Base-by-base conservation (phyloP, 2,329 filamentous ascomycete species). In the Biscogniauxia sp. region DNA sequence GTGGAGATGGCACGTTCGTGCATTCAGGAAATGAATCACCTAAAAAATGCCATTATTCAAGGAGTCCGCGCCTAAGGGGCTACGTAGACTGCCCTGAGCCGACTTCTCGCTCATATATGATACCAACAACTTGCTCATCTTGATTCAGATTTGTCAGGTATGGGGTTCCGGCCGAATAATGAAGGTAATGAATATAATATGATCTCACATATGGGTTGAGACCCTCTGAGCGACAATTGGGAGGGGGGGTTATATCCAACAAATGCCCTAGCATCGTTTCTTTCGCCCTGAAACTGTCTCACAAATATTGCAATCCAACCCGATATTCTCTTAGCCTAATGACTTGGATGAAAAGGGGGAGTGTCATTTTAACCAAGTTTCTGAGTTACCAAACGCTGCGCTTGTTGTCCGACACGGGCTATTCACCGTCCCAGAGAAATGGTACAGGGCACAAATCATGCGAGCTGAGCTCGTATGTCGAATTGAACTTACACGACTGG, bases 1-100 rank as follows among this genome's bases (percentile, higher is more conserved):
- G 93, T 97, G 93, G 93, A 82, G 84, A 70, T 80, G 86, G 63
- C 81, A 88, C 68, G 78, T 86, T 56, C 79, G 80, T 63, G 86
- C 86, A 32, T 88, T 85, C 70, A 79, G 83, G 62, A 82, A 82
- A 70, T 86, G 67, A 79, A 20, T 9, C 13, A 32, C 5, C 19
- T 37, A 11, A 45, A 45, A 41, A 17, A 37, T 20, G 23, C 7
- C 50, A 51, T 45, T 5, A 17, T 45, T 45, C 37, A n/a, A 45
- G 13, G 13, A n/a, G 13, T n/a, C 37, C 17, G n/a, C 37, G n/a
- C 37, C 5, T 45, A 45, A 45, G 17, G 37, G 37, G 37, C 37
- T n/a, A 5, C 23, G 19, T 25, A 51, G 50, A 20, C 20, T 51
- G 50, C 50, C 20, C 19, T 20, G 8, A 1, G 15, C 37, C 37